Percentiles rank a stretch among this genome's conserved stretches.
Conservation (phyloP, 371 early-diverging fungal genomes). For the Mortierella sp. region DNA sequence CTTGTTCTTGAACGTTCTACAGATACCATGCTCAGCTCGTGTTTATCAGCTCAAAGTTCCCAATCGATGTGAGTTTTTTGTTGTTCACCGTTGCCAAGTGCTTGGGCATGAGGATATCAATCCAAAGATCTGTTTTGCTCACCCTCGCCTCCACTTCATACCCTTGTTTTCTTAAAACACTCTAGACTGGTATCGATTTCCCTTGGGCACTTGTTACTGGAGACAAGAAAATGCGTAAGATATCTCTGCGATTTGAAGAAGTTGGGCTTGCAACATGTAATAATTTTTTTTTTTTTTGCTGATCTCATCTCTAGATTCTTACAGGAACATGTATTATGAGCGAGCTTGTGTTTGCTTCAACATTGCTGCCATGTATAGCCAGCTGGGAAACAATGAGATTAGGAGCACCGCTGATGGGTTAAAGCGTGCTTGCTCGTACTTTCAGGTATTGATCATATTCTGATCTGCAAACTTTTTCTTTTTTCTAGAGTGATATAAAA, state of each 20-base stretch:
- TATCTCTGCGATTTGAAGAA: background rate
- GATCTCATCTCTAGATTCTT: slow-evolving; percentile 15
- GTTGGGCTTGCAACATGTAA: background rate
- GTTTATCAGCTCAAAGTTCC: slow-evolving; percentile 87
- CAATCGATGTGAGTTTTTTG: slow-evolving; percentile 77
- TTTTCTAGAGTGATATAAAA: background rate
- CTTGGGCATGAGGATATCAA: too few relatives aligned
- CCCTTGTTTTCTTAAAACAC: background rate
- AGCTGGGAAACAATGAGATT: slow-evolving; percentile 77
- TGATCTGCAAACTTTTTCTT: background rate
- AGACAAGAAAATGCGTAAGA: slow-evolving; percentile 52
- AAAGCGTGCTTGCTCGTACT: slow-evolving; percentile 79
- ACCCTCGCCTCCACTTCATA: too few relatives aligned
- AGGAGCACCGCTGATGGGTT: slow-evolving; percentile 77
- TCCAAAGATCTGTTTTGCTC: too few relatives aligned
- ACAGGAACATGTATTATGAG: slow-evolving; percentile 84
- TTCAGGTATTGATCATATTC: slow-evolving; percentile 67
- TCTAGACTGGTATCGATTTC: slow-evolving; percentile 75
- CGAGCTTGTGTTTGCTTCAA: slow-evolving; percentile 87
- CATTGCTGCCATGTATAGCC: slow-evolving; percentile 85
- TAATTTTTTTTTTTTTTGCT: background rate
- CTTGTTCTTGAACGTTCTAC: background rate
- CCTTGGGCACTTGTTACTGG: slow-evolving; percentile 73
- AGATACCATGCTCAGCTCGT: slow-evolving; percentile 89
- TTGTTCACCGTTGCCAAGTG: background rate